A percentile compares a stretch with the other conserved stretches of the same genome.
Evolutionary conservation across 768 basidiomycete genomes (phyloP).

Genomic region (Lactarius vividus): DNA sequence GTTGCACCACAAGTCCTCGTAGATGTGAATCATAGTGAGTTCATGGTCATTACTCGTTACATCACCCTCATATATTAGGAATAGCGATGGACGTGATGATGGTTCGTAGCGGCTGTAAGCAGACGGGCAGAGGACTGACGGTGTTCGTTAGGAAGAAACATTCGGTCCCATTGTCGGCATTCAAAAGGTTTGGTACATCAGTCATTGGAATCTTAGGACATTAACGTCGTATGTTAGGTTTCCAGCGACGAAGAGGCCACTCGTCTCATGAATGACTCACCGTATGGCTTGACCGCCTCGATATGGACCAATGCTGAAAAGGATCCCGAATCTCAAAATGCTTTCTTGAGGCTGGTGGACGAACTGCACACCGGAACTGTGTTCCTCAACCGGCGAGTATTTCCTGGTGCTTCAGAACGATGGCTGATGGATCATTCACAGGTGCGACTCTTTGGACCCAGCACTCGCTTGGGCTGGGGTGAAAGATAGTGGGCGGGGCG

Average conservation of each 20-base stretch:
- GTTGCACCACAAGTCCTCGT: slow-evolving; percentile 91
- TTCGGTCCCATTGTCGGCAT: slow-evolving; percentile 95
- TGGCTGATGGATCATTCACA: slow-evolving; percentile 32
- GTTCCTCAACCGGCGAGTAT: slow-evolving; percentile 74
- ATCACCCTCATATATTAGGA: slow-evolving; percentile 14
- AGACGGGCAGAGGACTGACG: slow-evolving; percentile 9
- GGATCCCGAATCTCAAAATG: slow-evolving; percentile 58
- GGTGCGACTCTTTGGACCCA: slow-evolving; percentile 89
- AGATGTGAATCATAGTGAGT: slow-evolving; percentile 84
- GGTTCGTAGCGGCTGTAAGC: slow-evolving; percentile 40
- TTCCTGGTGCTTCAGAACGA: background rate
- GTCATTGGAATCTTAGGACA: background rate
- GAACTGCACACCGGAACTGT: slow-evolving; percentile 88
- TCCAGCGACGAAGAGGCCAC: slow-evolving; percentile 86
- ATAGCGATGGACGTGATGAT: slow-evolving; percentile 92
- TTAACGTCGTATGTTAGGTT: slow-evolving; percentile 45
- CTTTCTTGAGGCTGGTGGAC: slow-evolving; percentile 66
- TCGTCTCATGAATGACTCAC: slow-evolving; percentile 92
- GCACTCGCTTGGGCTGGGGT: slow-evolving; percentile 93
- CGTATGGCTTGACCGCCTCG: slow-evolving; percentile 91
- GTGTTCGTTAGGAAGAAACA: slow-evolving; percentile 62
- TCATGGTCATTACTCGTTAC: slow-evolving; percentile 1
- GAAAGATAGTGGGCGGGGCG: slow-evolving; percentile 88
- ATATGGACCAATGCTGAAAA: slow-evolving; percentile 81
- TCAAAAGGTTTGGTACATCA: slow-evolving; percentile 60